Evolutionary conservation across 2,329 filamentous ascomycete genomes (phyloP), one percentile per base, ranked within the genome.

Genomic region (Aspergillus unguis): DNA sequence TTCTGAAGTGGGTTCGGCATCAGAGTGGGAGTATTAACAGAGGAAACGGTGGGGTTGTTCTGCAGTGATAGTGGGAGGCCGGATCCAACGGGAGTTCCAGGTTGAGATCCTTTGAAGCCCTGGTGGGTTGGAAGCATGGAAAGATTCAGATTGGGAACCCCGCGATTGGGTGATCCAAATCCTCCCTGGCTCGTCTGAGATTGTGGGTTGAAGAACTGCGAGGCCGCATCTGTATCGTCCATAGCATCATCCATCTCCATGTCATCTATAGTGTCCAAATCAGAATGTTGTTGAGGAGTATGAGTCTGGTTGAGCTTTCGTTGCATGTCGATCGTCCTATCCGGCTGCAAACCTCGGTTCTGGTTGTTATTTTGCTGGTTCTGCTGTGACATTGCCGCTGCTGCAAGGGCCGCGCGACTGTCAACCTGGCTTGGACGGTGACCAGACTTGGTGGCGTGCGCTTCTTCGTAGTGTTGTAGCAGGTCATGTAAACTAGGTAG

Each of bases 241-340:
- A 88, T 79, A 6, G 85, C 82, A 62, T 96, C 91, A 65, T 97
- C 92, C 86, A 97, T 88, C 65, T 97, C 92, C 92, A 97, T 96
- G 65, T 95, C 90, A 48, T 90, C 91, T 29, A 95, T 83, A 17
- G 89, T 85, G 65, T 95, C 92, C 77, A 95, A 85, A 55, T 95
- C 87, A 25, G 64, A 62, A 50, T 70, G 68, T 37, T 67, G 66
- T 47, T 67, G 65, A 44, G 61, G 42, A 9, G 62, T 61, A 6
- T 62, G 65, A 45, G 58, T 69, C 54, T 69, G 69, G 56, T 62
- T 66, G 57, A 70, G 54, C 44, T 72, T 72, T 36, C 68, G 66
- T 57, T 71, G 69, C 60, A 69, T 61, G 50, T 72, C 68, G n/a
- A 65, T 46, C 31, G 63, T 63, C 44, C 65, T 64, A 42, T 72